Percentiles rank a stretch among this genome's conserved stretches.
phyloP scores from a whole-genome alignment of 2,329 filamentous ascomycete species.

The Fusarium mexicanum region DNA sequence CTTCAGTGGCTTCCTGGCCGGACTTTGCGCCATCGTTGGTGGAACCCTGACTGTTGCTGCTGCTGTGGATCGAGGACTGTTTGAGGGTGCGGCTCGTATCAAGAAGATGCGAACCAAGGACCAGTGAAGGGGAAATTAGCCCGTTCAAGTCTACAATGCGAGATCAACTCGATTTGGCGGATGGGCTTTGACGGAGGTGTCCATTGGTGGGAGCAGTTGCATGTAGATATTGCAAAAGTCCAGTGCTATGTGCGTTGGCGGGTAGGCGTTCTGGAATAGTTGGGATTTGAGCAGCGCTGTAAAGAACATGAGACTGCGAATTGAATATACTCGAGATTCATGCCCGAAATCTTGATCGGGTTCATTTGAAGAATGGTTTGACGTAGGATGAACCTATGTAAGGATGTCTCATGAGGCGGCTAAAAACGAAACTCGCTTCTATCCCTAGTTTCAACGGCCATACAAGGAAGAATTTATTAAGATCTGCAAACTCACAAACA shows the following conservation, averaged over 20 bases:
- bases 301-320: slow-evolving; percentile 21
- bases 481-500: slow-evolving; percentile 31
- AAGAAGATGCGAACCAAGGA: slow-evolving; percentile 84
- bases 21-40: slow-evolving; percentile 92
- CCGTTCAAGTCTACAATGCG: neutral
- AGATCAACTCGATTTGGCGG: slow-evolving; percentile 19
- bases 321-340: neutral
- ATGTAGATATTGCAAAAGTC: slow-evolving; percentile 36
- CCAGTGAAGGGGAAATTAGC: slow-evolving; percentile 50
- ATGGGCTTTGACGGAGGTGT: slow-evolving; percentile 7
- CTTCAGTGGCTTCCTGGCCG: slow-evolving; percentile 91
- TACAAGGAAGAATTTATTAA: slow-evolving; percentile 33
- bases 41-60: slow-evolving; percentile 96
- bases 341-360: neutral
- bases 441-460: slow-evolving; percentile 9
- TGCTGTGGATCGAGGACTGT: slow-evolving; percentile 88
- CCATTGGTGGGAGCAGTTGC: slow-evolving; percentile 20
- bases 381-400: neutral
- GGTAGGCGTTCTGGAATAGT: slow-evolving; percentile 43
- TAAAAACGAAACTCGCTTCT: slow-evolving; percentile 9
- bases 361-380: slow-evolving; percentile 4
- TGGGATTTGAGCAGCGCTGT: slow-evolving; percentile 33
- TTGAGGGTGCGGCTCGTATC: slow-evolving; percentile 84
- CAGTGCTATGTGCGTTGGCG: slow-evolving; percentile 37
- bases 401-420: slow-evolving; percentile 10